phyloP scores from a whole-genome alignment of 208 protist genomes.

The Leptomonas seymouri region DNA sequence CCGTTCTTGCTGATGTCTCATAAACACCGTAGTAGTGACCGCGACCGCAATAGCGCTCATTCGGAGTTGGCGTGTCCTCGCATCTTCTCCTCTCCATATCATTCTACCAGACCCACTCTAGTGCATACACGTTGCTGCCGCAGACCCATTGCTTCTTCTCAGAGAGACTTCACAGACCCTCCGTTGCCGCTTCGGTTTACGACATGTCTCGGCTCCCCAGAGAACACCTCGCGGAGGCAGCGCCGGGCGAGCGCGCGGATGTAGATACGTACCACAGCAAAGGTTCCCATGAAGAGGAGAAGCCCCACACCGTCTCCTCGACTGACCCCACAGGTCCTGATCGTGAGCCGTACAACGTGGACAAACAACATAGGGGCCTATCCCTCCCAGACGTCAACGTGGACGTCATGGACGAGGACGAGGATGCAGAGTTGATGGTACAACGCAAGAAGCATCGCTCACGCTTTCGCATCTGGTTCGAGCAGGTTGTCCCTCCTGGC shows the following conservation, averaged over 20 bases:
- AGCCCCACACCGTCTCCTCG: neutral
- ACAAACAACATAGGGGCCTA: neutral
- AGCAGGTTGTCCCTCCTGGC: constrained; percentile 53
- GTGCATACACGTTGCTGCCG: too few relatives aligned
- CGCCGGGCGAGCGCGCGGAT: constrained; percentile 9
- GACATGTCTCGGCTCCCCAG: constrained; percentile 23
- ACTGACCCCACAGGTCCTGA: neutral
- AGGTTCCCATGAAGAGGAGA: neutral
- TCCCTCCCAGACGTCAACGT: neutral
- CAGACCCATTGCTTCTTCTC: neutral
- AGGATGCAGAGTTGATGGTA: neutral
- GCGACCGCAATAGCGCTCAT: neutral
- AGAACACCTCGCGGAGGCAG: neutral
- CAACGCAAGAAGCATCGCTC: constrained; percentile 9
- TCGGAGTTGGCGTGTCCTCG: neutral
- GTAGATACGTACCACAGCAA: neutral
- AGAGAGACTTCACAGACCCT: neutral
- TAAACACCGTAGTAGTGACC: too few relatives aligned
- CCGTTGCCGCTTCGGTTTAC: neutral
- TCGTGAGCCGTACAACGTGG: constrained; percentile 28
- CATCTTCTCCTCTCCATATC: neutral
- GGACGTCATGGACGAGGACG: constrained; percentile 21
- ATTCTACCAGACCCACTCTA: too few relatives aligned
- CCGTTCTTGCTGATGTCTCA: too few relatives aligned
- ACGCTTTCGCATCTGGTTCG: constrained; percentile 24